Evolutionary conservation across 192 early-diverging fungal genomes (phyloP).

Genomic region (Glomus cerebriforme): DNA sequence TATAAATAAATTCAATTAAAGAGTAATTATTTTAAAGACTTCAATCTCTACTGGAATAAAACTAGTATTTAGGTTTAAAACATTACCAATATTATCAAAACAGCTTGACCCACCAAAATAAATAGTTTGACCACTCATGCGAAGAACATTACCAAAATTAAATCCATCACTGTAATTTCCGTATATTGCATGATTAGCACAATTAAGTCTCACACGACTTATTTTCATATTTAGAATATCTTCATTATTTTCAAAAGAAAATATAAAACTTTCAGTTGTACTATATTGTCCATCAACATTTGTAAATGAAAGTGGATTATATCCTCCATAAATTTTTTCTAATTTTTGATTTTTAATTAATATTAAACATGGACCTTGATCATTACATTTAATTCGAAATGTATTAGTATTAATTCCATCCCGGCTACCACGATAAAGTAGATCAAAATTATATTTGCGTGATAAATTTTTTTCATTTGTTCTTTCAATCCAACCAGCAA

Average conservation of each 20-base stretch:
- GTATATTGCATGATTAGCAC: too few species aligned
- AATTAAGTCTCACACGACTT: too few species aligned
- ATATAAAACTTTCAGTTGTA: too few species aligned
- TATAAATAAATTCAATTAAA: too few species aligned
- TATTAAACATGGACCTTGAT: too few species aligned
- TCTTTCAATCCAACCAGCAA: conserved; percentile 10
- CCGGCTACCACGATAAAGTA: too few species aligned
- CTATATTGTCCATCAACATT: not conserved
- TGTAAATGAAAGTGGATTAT: not conserved
- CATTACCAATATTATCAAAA: not conserved
- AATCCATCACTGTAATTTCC: not conserved
- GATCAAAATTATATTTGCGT: not conserved
- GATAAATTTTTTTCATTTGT: not conserved
- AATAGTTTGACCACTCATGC: too few species aligned
- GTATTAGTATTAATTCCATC: too few species aligned
- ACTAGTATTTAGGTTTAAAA: not conserved
- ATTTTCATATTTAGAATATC: not conserved
- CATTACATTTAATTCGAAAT: too few species aligned
- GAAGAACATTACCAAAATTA: not conserved
- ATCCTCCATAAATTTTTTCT: not conserved
- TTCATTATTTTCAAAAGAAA: too few species aligned
- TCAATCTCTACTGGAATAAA: not conserved
- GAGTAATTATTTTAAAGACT: not conserved
- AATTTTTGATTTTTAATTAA: too few species aligned
- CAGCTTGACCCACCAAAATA: not conserved